Percentiles rank a stretch among this genome's conserved stretches.
These are phyloP conservation scores for Sphaerulina vaccinii DNA, from an alignment of 2,329 filamentous ascomycete species.

Conservation along the genomic window DNA sequence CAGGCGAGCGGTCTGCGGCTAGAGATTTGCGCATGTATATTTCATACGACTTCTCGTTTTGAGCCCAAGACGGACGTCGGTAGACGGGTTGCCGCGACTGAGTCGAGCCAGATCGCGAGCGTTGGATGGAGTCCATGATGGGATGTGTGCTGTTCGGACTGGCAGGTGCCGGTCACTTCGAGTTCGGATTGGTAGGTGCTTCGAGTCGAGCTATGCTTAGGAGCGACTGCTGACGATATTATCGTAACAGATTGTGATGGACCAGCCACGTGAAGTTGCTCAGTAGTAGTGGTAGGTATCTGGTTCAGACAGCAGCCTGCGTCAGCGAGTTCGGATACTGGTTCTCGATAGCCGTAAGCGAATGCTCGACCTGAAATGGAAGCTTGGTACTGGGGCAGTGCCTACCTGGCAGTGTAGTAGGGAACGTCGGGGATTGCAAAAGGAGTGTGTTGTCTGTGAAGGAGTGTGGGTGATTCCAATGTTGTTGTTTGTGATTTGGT, in stretches of 20 bases:
- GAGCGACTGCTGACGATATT: not conserved
- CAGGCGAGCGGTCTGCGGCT: conserved; percentile 23
- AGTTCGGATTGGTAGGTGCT: not conserved
- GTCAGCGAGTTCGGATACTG: not conserved
- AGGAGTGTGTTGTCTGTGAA: conserved; percentile 5
- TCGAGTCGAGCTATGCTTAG: not conserved
- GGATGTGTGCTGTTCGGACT: not conserved
- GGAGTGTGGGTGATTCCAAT: conserved; percentile 4
- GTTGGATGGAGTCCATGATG: conserved; percentile 8
- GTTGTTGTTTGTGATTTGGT: conserved; percentile 2
- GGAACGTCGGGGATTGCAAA: not conserved
- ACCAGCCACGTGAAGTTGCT: not conserved
- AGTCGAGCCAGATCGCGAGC: conserved; percentile 3
- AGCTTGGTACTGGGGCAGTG: not conserved
- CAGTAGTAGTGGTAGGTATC: not conserved
- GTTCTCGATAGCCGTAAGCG: not conserved
- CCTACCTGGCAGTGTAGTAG: not conserved
- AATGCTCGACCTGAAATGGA: not conserved
- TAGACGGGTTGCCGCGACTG: conserved; percentile 25
- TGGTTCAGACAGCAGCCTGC: not conserved
- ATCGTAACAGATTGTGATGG: not conserved
- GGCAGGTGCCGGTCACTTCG: not conserved
- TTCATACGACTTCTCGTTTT: conserved; percentile 26
- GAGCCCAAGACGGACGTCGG: conserved; percentile 34
- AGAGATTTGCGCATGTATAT: conserved; percentile 28